Evolutionary conservation across 2,329 filamentous ascomycete genomes (phyloP).

Genomic region (Phoma sp.): DNA sequence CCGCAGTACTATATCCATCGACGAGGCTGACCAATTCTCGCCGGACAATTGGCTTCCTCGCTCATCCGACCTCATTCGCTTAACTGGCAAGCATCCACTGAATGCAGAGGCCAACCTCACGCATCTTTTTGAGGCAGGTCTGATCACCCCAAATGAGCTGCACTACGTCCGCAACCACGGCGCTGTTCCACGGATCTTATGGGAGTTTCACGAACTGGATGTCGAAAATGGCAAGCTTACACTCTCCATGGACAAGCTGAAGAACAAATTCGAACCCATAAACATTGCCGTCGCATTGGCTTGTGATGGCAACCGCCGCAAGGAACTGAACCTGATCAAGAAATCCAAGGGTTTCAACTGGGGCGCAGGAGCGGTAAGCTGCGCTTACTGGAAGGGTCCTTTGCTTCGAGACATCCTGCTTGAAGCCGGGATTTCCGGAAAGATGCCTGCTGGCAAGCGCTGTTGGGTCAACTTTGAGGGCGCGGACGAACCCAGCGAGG

Average conservation of each 20-base stretch:
- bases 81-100: slow-evolving; percentile 61
- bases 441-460: slow-evolving; percentile 26
- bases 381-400: slow-evolving; percentile 48
- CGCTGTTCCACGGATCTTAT: slow-evolving; percentile 58
- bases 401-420: slow-evolving; percentile 57
- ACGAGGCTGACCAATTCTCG: slow-evolving; percentile 59
- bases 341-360: slow-evolving; percentile 62
- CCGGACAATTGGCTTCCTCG: slow-evolving; percentile 63
- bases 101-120: slow-evolving; percentile 57
- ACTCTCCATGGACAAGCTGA: slow-evolving; percentile 54
- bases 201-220: slow-evolving; percentile 58
- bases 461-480: slow-evolving; percentile 59
- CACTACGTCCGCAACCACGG: slow-evolving; percentile 63
- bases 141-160: slow-evolving; percentile 59
- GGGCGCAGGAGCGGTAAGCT: slow-evolving; percentile 60
- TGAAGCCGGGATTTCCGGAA: slow-evolving; percentile 45
- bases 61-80: slow-evolving; percentile 53
- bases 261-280: slow-evolving; percentile 54
- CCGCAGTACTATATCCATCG: slow-evolving; percentile 46
- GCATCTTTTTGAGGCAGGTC: slow-evolving; percentile 53
- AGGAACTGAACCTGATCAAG: slow-evolving; percentile 59
- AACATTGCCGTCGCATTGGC: slow-evolving; percentile 60
- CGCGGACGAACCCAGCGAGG: slow-evolving; percentile 55
- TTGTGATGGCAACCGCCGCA: slow-evolving; percentile 63
- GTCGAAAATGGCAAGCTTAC: slow-evolving; percentile 49